Base-by-base conservation (phyloP, 805 yeast genomes). In the Candida silvicultrix region DNA sequence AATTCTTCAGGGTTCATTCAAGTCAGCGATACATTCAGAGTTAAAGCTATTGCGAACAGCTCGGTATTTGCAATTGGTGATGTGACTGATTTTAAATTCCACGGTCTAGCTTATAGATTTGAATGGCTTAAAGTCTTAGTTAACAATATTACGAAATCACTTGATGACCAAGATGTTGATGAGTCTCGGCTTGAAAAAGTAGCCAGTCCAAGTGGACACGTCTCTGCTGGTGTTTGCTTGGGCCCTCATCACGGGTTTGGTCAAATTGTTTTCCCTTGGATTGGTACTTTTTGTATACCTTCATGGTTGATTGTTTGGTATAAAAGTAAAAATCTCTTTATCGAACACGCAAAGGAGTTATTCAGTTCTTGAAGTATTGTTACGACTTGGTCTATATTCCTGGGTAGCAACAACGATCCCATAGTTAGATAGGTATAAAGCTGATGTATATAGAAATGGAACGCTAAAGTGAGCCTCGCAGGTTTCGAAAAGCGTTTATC, bases 11-110 rank as follows among this genome's bases (percentile, higher is more conserved):
- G 54, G 1, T 50, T 45, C 25, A 41, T 54, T 7, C 42, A 19
- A 20, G 45, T 52, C 14, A 15, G 45, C 5, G 48, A 47, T 3
- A 22, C 48, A 9, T 46, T 52, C 32, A 54, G 49, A 31, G 21
- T 36, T 19, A 35, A 25, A 9, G 37, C 42, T 2, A 14, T 41
- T 1, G 5, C 16, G 10, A 20, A 14, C 2, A 14, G 11, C 11
- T 55, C 56, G 36, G 52, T 64, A 14, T 65, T 64, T 48, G 66
- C 67, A n/a, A 50, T 63, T 45, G 68, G 69, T 7, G 68, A 64
- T 47, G 57, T 57, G 10, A 49, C 47, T 19, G 51, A 55, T 45
- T 50, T 47, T 42, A 43, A 45, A 2, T 47, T 44, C 21, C 62
- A 59, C 45, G 54, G 61, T 7, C n/a, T 60, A 1, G 10, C 20